These are phyloP conservation scores for Leucosporidium yakuticum DNA, from an alignment of 768 basidiomycete species.

Conservation along the genomic window DNA sequence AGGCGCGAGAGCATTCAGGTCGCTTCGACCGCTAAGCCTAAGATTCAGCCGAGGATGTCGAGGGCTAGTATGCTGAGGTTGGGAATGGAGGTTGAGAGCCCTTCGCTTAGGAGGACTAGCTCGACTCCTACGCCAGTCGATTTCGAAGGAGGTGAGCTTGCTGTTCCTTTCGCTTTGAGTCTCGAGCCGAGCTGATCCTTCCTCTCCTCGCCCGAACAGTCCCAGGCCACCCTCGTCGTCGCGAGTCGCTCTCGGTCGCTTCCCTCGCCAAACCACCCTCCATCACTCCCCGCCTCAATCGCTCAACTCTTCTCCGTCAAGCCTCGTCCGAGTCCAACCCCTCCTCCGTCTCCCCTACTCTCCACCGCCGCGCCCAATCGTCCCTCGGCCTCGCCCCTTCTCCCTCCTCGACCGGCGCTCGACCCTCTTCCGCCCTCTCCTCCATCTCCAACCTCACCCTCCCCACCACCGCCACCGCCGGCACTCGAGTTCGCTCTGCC, in stretches of 20 bases:
- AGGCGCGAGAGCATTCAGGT: slow-evolving; percentile 1
- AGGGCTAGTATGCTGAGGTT: neutral
- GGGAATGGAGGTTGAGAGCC: neutral
- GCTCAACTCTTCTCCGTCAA: slow-evolving; percentile 17
- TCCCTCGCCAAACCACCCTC: slow-evolving; percentile 8
- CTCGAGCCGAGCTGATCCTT: neutral
- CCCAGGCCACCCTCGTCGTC: slow-evolving; percentile 18
- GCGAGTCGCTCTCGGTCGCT: slow-evolving; percentile 15
- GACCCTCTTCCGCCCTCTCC: neutral
- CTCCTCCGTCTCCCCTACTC: neutral
- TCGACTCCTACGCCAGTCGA: neutral
- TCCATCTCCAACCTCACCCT: neutral
- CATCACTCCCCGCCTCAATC: slow-evolving; percentile 15
- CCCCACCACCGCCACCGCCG: neutral
- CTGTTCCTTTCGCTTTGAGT: neutral
- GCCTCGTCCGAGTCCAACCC: neutral
- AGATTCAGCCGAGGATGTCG: neutral
- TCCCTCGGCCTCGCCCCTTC: neutral
- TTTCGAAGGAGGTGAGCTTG: slow-evolving; percentile 16
- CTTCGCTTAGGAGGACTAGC: neutral
- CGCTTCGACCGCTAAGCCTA: neutral
- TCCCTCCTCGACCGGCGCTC: neutral
- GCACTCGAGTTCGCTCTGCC: neutral
- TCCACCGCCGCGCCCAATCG: neutral
- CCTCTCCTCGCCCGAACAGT: slow-evolving; percentile 1